Conservation (phyloP, 768 basidiomycete species). For the Panaeolus papilionaceus region DNA sequence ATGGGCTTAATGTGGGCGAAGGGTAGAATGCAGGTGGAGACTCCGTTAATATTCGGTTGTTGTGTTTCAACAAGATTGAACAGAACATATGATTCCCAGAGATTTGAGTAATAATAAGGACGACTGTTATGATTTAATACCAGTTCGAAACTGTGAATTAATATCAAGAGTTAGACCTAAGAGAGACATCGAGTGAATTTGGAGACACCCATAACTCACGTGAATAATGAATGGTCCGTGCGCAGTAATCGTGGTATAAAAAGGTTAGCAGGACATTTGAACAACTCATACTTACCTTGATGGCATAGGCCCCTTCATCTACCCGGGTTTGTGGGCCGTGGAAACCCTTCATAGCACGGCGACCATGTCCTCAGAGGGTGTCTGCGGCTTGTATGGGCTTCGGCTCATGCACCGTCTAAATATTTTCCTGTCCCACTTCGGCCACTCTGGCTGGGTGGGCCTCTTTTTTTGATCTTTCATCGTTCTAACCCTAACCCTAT, state of each 20-base stretch:
- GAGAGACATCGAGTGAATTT: neutral
- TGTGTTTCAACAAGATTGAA: too few species aligned
- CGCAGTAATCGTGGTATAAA: slow-evolving; percentile 34
- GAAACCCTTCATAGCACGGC: slow-evolving; percentile 72
- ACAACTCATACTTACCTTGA: slow-evolving; percentile 67
- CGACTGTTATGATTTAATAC: too few species aligned
- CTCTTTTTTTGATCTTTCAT: slow-evolving; percentile 42
- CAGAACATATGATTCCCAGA: too few species aligned
- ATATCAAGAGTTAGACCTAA: too few species aligned
- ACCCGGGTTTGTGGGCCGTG: slow-evolving; percentile 61
- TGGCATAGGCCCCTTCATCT: slow-evolving; percentile 62
- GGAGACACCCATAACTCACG: slow-evolving; percentile 16
- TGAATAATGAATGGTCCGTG: slow-evolving; percentile 41
- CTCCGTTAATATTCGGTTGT: slow-evolving; percentile 2
- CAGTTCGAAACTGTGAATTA: too few species aligned
- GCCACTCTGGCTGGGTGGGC: slow-evolving; percentile 69
- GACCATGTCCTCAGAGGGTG: slow-evolving; percentile 73
- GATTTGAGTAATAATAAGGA: too few species aligned
- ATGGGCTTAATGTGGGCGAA: slow-evolving; percentile 1
- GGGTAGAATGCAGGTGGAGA: slow-evolving; percentile 4
- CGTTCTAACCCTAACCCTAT: slow-evolving; percentile 57
- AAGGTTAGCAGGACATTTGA: neutral
- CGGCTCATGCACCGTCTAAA: slow-evolving; percentile 80
- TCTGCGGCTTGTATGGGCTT: slow-evolving; percentile 68
- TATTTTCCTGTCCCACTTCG: slow-evolving; percentile 78